phyloP scores from a whole-genome alignment of 2,329 filamentous ascomycete species.

The Grosmannia huntii region DNA sequence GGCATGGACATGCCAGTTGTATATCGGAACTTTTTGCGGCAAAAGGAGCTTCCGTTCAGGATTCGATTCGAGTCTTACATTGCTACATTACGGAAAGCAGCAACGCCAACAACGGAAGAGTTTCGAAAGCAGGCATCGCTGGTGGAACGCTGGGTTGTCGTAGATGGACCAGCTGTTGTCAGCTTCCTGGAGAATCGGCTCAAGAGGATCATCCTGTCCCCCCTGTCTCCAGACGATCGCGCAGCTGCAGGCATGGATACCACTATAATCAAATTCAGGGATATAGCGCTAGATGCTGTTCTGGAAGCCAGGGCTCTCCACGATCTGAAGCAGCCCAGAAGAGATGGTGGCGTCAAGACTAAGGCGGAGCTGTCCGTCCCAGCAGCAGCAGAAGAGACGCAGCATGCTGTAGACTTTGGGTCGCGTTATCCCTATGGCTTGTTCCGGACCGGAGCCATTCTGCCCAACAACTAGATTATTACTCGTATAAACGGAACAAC shows the following conservation, averaged over 20 bases:
- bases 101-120: not conserved
- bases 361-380: not conserved
- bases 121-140: not conserved
- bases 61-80: constrained; percentile 6
- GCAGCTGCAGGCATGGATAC: not conserved
- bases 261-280: not conserved
- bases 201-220: constrained; percentile 4
- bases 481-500: too few species aligned
- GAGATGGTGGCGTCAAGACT: not conserved
- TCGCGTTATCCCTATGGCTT: not conserved
- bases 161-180: constrained; percentile 6
- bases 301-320: not conserved
- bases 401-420: not conserved
- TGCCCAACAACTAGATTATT: not conserved
- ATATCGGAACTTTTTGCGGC: constrained; percentile 5
- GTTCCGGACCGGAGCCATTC: not conserved
- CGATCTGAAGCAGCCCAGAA: not conserved
- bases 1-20: not conserved
- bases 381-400: not conserved
- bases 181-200: constrained; percentile 5
- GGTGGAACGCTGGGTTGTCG: constrained; percentile 6
- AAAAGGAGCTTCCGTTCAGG: constrained; percentile 2
- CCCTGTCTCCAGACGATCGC: not conserved
- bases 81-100: not conserved
- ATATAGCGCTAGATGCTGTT: not conserved